Evolutionary conservation across 1,284 basidiomycete genomes (phyloP).

Genomic region (Abortiporus biennis): DNA sequence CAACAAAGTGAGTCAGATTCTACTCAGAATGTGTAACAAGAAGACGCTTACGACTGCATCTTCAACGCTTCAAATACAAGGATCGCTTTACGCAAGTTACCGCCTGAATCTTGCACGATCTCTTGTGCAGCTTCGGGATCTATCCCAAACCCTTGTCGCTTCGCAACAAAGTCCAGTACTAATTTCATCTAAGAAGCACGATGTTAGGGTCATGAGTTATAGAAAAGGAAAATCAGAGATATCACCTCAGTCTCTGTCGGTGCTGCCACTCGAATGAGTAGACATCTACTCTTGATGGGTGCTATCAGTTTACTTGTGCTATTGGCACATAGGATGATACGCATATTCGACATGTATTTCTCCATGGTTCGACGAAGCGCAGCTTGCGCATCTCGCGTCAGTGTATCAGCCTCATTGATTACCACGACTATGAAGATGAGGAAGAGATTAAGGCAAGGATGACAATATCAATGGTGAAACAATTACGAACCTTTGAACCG

Average conservation of each 20-base stretch:
- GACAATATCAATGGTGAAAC: neutral
- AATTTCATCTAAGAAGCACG: slow-evolving; percentile 58
- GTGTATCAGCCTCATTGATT: slow-evolving; percentile 95
- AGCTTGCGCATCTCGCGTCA: slow-evolving; percentile 95
- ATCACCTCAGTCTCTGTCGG: slow-evolving; percentile 72
- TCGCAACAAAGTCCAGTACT: slow-evolving; percentile 80
- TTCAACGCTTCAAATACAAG: slow-evolving; percentile 93
- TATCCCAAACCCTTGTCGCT: slow-evolving; percentile 78
- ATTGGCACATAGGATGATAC: slow-evolving; percentile 97
- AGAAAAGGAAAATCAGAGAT: too few species aligned
- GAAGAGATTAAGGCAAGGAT: neutral
- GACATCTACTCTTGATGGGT: slow-evolving; percentile 92
- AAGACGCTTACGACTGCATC: slow-evolving; percentile 76
- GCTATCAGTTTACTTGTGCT: slow-evolving; percentile 96
- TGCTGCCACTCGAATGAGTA: slow-evolving; percentile 91
- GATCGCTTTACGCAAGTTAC: slow-evolving; percentile 93
- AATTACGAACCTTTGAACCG: slow-evolving; percentile 81
- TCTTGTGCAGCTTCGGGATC: slow-evolving; percentile 58
- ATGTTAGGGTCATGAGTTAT: too few species aligned
- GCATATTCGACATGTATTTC: slow-evolving; percentile 97
- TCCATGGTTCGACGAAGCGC: slow-evolving; percentile 98
- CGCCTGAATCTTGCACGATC: slow-evolving; percentile 79
- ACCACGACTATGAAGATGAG: slow-evolving; percentile 73
- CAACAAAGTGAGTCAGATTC: slow-evolving; percentile 18
- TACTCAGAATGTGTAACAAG: neutral